These are phyloP conservation scores for Tetrapisispora taiwanensis DNA, from an alignment of 805 yeast species.

Conservation along the genomic window DNA sequence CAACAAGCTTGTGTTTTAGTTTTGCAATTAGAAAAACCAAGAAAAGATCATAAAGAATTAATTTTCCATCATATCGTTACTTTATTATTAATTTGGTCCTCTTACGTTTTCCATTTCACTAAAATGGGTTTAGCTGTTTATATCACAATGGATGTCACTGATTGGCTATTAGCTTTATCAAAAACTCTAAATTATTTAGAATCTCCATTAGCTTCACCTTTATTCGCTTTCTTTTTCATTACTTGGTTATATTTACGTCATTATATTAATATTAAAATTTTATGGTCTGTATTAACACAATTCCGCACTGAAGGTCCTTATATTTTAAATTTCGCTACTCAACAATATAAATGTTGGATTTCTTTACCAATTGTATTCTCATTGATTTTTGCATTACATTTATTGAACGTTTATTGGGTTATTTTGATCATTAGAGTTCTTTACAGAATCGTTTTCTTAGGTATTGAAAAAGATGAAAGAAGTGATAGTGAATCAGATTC, in stretches of 20 bases:
- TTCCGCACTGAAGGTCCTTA: slow-evolving; percentile 78
- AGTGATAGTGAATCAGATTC: slow-evolving; percentile 70
- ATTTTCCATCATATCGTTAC: slow-evolving; percentile 92
- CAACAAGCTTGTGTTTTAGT: slow-evolving; percentile 83
- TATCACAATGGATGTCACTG: slow-evolving; percentile 93
- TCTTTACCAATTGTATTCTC: slow-evolving; percentile 82
- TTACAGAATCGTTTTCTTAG: slow-evolving; percentile 51
- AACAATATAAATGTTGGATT: slow-evolving; percentile 94
- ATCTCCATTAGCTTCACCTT: slow-evolving; percentile 49
- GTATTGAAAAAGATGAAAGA: slow-evolving; percentile 68
- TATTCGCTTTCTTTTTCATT: slow-evolving; percentile 55
- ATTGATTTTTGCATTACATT: slow-evolving; percentile 68
- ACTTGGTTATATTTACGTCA: slow-evolving; percentile 90
- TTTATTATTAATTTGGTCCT: slow-evolving; percentile 70
- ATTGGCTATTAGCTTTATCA: slow-evolving; percentile 73
- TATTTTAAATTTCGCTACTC: slow-evolving; percentile 72
- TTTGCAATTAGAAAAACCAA: slow-evolving; percentile 84
- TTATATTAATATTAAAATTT: slow-evolving; percentile 64
- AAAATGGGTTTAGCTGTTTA: slow-evolving; percentile 90
- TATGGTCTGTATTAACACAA: slow-evolving; percentile 80
- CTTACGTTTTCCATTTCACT: slow-evolving; percentile 90
- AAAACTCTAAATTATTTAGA: slow-evolving; percentile 83
- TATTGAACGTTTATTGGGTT: slow-evolving; percentile 84
- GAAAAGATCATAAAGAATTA: slow-evolving; percentile 87
- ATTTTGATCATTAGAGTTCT: slow-evolving; percentile 69